These are phyloP conservation scores for Porogramme epimiltina DNA, from an alignment of 1,284 basidiomycete species.

Conservation along the genomic window DNA sequence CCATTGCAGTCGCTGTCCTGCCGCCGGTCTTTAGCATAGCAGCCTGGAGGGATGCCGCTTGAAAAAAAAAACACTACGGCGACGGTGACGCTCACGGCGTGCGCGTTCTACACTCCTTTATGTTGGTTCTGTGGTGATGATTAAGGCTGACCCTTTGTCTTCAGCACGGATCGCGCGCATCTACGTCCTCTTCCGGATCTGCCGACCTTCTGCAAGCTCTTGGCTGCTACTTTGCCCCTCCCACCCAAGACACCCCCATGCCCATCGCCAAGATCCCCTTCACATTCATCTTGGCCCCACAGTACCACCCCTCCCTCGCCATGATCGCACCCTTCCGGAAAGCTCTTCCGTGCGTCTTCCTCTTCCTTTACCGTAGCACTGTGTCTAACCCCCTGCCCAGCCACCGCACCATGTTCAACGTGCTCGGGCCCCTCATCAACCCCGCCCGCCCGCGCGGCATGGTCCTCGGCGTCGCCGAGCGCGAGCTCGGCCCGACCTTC, in stretches of 20 bases:
- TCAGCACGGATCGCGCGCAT: slow-evolving; percentile 92
- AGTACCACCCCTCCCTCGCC: slow-evolving; percentile 90
- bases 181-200: slow-evolving; percentile 93
- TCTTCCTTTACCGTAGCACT: neutral
- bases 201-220: slow-evolving; percentile 91
- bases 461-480: slow-evolving; percentile 90
- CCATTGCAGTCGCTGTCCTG: too few relatives aligned
- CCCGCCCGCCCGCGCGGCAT: slow-evolving; percentile 85
- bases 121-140: too few relatives aligned
- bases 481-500: slow-evolving; percentile 84
- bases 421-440: slow-evolving; percentile 94
- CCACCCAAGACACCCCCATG: slow-evolving; percentile 55
- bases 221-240: slow-evolving; percentile 78
- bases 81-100: too few relatives aligned
- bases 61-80: too few relatives aligned
- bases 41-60: too few relatives aligned
- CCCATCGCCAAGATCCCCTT: slow-evolving; percentile 74
- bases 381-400: slow-evolving; percentile 3
- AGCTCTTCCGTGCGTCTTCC: slow-evolving; percentile 64
- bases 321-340: slow-evolving; percentile 86
- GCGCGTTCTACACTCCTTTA: too few relatives aligned
- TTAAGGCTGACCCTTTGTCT: too few relatives aligned
- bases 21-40: too few relatives aligned
- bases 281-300: slow-evolving; percentile 91
- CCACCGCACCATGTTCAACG: slow-evolving; percentile 95